Evolutionary conservation across 2,329 filamentous ascomycete species (phyloP), one percentile per base, ranked within the genome.

Genomic region (Zymoseptoria tritici): DNA sequence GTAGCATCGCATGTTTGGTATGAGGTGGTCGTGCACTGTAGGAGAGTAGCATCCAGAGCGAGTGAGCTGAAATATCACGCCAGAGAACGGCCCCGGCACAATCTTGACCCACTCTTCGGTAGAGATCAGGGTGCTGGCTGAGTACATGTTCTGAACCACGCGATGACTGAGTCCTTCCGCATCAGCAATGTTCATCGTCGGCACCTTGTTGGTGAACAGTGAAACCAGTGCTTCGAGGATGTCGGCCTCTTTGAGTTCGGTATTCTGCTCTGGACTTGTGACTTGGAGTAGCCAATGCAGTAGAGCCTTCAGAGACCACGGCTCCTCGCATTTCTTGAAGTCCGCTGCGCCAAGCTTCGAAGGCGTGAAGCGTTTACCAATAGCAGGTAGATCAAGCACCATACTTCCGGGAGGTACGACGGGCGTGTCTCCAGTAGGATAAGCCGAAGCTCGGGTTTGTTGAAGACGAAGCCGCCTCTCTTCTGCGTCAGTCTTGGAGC

Each of bases 101-200:
- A 97, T 92, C 71, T 95, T 97, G 65, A 99, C 88, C 94, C 95
- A 99, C 77, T 99, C 95, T 74, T 99, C 94, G 36, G 97, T 93
- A 13, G 87, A 86, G 4, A 95, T 79, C 31, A 99, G 78, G 9
- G 91, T 90, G 49, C 86, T 87, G 8, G 87, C 85, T 22, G 84
- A 81, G 65, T 93, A 83, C 90, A 99, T 94, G 53, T 87, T 84
- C 57, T 85, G 80, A 2, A 96, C 86, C 0, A 96, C 89, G 49
- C 85, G 85, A 60, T 84, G 83, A 62, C 90, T 90, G 56, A 99
- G 80, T 0, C 87, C 88, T 73, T 99, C 94, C 0, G 94, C 94
- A 78, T 99, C 95, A 5, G 93, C 92, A 50, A 94, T 93, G 68
- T 99, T 97, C 91, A 99, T 97, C 0, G 91, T 99, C 0, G 94